Conservation (phyloP, 208 protist genomes). For the Crithidia fasciculata region DNA sequence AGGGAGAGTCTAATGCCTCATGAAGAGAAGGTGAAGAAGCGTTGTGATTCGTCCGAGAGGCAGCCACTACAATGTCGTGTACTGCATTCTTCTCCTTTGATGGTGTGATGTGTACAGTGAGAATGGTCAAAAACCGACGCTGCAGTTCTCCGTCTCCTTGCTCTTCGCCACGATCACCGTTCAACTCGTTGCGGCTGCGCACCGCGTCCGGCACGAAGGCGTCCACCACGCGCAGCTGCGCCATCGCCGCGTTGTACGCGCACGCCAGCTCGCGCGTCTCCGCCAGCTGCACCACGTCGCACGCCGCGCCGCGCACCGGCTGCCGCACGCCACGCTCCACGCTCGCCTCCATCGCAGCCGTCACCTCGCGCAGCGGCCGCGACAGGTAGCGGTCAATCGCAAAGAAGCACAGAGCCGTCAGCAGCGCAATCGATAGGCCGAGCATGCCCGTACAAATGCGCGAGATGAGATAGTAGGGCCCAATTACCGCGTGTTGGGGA, state of each 20-base stretch:
- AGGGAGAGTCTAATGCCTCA: too few relatives aligned
- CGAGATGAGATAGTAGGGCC: background rate
- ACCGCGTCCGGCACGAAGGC: conserved; percentile 21
- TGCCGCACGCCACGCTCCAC: conserved; percentile 10
- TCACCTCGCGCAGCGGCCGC: conserved; percentile 16
- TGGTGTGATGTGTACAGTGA: background rate
- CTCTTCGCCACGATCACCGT: background rate
- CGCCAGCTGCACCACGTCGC: conserved; percentile 6
- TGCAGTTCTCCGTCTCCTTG: background rate
- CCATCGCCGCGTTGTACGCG: conserved; percentile 27
- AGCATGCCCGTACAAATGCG: conserved; percentile 7
- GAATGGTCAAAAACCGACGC: background rate
- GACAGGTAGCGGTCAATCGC: conserved; percentile 11
- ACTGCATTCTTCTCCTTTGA: too few relatives aligned
- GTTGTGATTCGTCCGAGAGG: conserved; percentile 4
- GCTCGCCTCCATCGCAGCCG: conserved; percentile 5
- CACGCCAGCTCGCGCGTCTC: conserved; percentile 17
- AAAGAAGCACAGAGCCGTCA: conserved; percentile 6
- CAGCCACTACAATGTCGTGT: background rate
- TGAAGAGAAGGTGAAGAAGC: background rate
- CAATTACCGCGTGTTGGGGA: background rate
- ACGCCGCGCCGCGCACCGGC: conserved; percentile 8
- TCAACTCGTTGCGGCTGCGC: background rate
- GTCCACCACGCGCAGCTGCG: conserved; percentile 29
- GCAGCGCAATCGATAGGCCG: background rate